Percentiles rank a stretch among this genome's conserved stretches.
phyloP scores from a whole-genome alignment of 805 yeast genomes.

The Candida ponderosae region DNA sequence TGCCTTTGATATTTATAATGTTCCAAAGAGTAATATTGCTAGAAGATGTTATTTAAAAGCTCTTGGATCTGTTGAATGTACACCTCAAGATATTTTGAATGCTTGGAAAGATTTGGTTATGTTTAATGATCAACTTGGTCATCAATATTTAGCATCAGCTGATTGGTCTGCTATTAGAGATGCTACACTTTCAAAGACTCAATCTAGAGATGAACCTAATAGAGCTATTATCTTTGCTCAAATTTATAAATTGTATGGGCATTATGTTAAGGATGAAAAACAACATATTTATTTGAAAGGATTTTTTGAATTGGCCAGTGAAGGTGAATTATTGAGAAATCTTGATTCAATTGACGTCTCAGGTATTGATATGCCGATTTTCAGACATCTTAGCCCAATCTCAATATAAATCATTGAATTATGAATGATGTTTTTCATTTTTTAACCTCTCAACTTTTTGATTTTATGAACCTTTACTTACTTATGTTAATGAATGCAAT shows the following conservation, averaged over 20 bases:
- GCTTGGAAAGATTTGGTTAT: conserved; percentile 47
- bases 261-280: background rate
- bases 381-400: too few relatives aligned
- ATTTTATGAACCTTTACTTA: too few relatives aligned
- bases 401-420: too few relatives aligned
- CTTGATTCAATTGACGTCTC: background rate
- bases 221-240: background rate
- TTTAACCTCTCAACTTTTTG: too few relatives aligned
- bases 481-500: too few relatives aligned
- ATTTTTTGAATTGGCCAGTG: too few relatives aligned
- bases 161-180: conserved; percentile 82
- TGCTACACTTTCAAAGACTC: conserved; percentile 41
- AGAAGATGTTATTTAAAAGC: conserved; percentile 69
- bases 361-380: too few relatives aligned
- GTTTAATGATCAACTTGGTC: conserved; percentile 45
- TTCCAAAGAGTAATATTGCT: conserved; percentile 59
- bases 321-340: background rate
- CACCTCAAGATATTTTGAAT: conserved; percentile 43
- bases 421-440: too few relatives aligned
- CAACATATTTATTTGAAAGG: background rate
- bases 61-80: conserved; percentile 53
- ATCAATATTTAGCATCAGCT: conserved; percentile 65
- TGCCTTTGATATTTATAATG: conserved; percentile 49
- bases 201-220: too few relatives aligned
- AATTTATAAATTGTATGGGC: too few relatives aligned